A percentile compares a stretch with the other conserved stretches of the same genome.
Conservation (phyloP, 495 filamentous ascomycete genomes). For the Tuber calosporum region DNA sequence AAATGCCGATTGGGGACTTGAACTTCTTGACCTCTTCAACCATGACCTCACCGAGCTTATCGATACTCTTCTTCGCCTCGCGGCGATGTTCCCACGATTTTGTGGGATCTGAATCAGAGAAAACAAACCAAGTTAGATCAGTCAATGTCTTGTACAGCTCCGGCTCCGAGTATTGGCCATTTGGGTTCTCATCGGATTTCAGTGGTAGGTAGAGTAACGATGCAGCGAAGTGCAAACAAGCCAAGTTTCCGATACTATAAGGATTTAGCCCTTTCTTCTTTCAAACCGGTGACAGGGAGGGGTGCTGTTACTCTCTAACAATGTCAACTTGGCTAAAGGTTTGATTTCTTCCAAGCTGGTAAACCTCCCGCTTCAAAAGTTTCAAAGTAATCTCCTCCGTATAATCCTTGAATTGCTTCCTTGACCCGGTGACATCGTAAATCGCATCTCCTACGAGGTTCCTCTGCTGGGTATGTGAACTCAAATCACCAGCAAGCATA, state of each 20-base stretch:
- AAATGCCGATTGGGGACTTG: conserved; percentile 5
- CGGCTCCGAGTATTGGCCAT: conserved; percentile 51
- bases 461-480: conserved; percentile 47
- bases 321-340: conserved; percentile 58
- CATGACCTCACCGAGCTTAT: conserved; percentile 7
- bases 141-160: conserved; percentile 57
- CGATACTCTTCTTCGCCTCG: conserved; percentile 44
- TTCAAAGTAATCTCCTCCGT: conserved; percentile 51
- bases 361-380: conserved; percentile 49
- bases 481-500: conserved; percentile 52
- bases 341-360: conserved; percentile 47
- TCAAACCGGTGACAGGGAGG: background rate
- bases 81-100: conserved; percentile 58
- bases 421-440: conserved; percentile 48
- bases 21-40: conserved; percentile 6
- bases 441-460: conserved; percentile 48
- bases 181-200: conserved; percentile 55
- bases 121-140: conserved; percentile 56
- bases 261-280: background rate
- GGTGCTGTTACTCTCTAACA: conserved; percentile 47
- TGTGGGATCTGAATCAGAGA: conserved; percentile 59
- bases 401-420: conserved; percentile 49
- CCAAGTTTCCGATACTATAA: conserved; percentile 52
- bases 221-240: conserved; percentile 54
- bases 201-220: conserved; percentile 59